Percentiles rank a stretch among this genome's conserved stretches.
These are phyloP conservation scores for Pulveroboletus frians DNA, from an alignment of 768 basidiomycete species.

Conservation along the genomic window DNA sequence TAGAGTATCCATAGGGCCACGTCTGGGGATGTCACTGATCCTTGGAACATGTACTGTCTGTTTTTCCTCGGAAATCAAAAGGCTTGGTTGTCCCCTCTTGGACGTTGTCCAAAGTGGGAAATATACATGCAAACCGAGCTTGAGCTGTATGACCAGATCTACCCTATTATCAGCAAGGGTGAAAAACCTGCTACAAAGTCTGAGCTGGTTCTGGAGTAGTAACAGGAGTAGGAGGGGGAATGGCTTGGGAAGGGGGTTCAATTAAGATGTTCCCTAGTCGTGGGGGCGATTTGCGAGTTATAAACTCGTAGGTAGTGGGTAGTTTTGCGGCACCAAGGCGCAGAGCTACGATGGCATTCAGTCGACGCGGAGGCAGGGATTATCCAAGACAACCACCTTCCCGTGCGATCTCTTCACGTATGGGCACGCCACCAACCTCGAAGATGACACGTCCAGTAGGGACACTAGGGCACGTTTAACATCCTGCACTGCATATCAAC, in stretches of 20 bases:
- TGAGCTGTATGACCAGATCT: neutral
- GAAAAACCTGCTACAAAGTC: constrained; percentile 5
- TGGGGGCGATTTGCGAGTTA: constrained; percentile 61
- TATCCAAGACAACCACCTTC: constrained; percentile 53
- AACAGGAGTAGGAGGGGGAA: constrained; percentile 10
- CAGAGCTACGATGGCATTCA: constrained; percentile 50
- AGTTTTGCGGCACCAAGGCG: constrained; percentile 85
- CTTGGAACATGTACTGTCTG: neutral
- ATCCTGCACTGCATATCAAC: neutral
- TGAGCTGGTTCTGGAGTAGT: constrained; percentile 8
- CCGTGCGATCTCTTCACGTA: constrained; percentile 88
- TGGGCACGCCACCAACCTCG: constrained; percentile 85
- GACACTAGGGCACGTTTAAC: constrained; percentile 47
- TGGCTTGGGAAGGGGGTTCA: constrained; percentile 28
- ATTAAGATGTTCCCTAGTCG: constrained; percentile 67
- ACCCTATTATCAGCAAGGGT: neutral
- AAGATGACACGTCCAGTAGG: constrained; percentile 87
- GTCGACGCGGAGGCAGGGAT: neutral
- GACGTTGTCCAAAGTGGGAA: neutral
- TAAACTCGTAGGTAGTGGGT: constrained; percentile 85
- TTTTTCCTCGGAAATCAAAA: neutral
- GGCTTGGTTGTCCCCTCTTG: neutral
- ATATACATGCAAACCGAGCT: neutral
- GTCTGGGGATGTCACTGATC: neutral
- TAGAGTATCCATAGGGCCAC: neutral